Base-by-base conservation (phyloP, 768 basidiomycete genomes). In the Lentinus brumalis region DNA sequence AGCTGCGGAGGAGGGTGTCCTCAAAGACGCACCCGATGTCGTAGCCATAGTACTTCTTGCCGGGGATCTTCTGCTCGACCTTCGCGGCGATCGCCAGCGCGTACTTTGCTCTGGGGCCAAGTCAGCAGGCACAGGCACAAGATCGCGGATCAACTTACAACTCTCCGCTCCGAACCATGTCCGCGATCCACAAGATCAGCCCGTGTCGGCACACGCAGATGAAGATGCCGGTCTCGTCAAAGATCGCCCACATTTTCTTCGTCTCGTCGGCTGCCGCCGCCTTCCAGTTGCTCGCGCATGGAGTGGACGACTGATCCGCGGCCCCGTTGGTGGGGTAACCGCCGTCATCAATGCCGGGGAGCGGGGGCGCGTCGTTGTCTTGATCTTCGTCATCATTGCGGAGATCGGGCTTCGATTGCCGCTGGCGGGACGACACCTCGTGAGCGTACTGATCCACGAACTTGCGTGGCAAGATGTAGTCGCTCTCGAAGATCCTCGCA, bases 161-260 rank as follows among this genome's bases (percentile, higher is more conserved):
- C 51, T 70, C 66, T 0, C 69, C 66, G 29, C 65, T 65, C 15
- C 44, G 40, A 0, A 69, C 45, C 69, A 60, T 65, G 45, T 70
- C 66, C 2, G 54, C 42, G 9, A 68, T 5, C 63, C 63, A 66
- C 11, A 68, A 55, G 1, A 70, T 61, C 18, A 66, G 26, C 0
- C 69, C 66, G 50, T 70, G 69, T 1, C 56, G 38, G 38, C 61
- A 62, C 4, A 45, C 56, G 16, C 62, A 53, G 0, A 73, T 69
- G 60, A 81, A 81, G 9, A 78, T 64, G 0, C 79, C 77, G 0
- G 75, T 72, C 66, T 79, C 76, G 0, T 62, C 73, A 59, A 60
- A 77, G 1, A 78, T 65, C 2, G 57, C 69, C 76, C 72, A 78
- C 69, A 71, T 74, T 15, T 58, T 66, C 61, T 75, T 77, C 51